phyloP scores from a whole-genome alignment of 169 alveolate species.

The Besnoitia besnoiti region DNA sequence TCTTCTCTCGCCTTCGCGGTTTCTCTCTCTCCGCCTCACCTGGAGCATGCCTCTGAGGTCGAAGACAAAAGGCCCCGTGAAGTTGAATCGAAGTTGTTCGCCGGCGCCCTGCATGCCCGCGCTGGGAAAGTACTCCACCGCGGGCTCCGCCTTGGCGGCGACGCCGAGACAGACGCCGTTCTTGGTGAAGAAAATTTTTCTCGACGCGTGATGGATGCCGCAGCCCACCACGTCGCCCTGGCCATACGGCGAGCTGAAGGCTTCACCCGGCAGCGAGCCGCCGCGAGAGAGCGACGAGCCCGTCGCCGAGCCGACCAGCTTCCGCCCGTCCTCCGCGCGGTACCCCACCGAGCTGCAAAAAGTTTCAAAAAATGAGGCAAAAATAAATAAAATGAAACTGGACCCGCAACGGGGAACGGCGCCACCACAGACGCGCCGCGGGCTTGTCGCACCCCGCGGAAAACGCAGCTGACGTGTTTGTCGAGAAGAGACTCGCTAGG shows the following conservation, averaged over 20 bases:
- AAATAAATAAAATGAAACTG: neutral
- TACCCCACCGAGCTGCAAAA: conserved; percentile 79
- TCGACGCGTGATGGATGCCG: conserved; percentile 79
- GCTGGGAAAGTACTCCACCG: conserved; percentile 71
- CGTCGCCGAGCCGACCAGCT: conserved; percentile 60
- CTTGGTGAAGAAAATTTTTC: conserved; percentile 79
- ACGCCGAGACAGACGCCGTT: conserved; percentile 80
- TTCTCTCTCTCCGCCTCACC: conserved; percentile 23
- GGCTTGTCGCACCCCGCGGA: too few species aligned
- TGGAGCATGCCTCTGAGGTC: conserved; percentile 62
- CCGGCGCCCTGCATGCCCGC: conserved; percentile 68
- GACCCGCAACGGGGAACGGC: neutral
- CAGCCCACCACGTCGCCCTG: conserved; percentile 83
- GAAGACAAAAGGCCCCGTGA: conserved; percentile 77
- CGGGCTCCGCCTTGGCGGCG: conserved; percentile 40
- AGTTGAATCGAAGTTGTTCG: conserved; percentile 72
- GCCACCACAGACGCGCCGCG: too few species aligned
- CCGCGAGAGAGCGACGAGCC: neutral
- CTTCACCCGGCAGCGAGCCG: conserved; percentile 58
- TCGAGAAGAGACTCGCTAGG: too few species aligned
- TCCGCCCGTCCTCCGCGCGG: conserved; percentile 80
- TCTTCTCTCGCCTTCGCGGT: neutral
- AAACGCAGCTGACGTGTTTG: too few species aligned
- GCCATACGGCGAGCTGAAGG: conserved; percentile 78
- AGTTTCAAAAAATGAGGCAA: neutral